These are phyloP conservation scores for Diaporthe ilicicola DNA, from an alignment of 2,329 filamentous ascomycete genomes.

Conservation along the genomic window DNA sequence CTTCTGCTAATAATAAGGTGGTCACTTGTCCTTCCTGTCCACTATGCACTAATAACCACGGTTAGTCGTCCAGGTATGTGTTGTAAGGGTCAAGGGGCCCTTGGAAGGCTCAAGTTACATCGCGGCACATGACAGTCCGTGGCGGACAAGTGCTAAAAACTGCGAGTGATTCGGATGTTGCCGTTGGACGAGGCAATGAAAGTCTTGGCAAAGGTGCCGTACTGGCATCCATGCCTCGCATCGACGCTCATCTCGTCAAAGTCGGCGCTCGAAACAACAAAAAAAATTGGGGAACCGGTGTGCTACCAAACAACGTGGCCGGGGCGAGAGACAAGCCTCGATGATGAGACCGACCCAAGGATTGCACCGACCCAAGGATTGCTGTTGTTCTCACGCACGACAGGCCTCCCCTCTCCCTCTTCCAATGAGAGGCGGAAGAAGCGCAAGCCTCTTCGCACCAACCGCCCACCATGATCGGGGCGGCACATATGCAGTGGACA, in stretches of 20 bases:
- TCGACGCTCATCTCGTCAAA: constrained; percentile 12
- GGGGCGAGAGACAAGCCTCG: not conserved
- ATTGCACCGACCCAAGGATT: not conserved
- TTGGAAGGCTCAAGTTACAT: constrained; percentile 12
- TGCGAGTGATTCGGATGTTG: constrained; percentile 20
- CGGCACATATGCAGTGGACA: constrained; percentile 12
- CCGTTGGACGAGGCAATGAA: not conserved
- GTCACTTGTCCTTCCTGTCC: not conserved
- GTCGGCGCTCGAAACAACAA: constrained; percentile 8
- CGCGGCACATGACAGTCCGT: constrained; percentile 7
- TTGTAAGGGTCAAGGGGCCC: not conserved
- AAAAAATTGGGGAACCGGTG: not conserved
- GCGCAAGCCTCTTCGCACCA: not conserved
- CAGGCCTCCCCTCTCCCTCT: not conserved
- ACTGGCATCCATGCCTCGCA: constrained; percentile 13
- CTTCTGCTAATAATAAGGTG: not conserved
- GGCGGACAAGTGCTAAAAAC: not conserved
- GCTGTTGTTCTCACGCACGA: not conserved
- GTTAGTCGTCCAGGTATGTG: not conserved
- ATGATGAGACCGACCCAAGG: no score
- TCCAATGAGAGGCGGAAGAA: not conserved
- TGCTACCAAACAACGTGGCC: constrained; percentile 16
- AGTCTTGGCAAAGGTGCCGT: not conserved
- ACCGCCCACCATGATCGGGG: not conserved
- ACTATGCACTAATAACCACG: no score